phyloP scores from a whole-genome alignment of 75 land plant genomes.

The Pinus albicaulis region DNA sequence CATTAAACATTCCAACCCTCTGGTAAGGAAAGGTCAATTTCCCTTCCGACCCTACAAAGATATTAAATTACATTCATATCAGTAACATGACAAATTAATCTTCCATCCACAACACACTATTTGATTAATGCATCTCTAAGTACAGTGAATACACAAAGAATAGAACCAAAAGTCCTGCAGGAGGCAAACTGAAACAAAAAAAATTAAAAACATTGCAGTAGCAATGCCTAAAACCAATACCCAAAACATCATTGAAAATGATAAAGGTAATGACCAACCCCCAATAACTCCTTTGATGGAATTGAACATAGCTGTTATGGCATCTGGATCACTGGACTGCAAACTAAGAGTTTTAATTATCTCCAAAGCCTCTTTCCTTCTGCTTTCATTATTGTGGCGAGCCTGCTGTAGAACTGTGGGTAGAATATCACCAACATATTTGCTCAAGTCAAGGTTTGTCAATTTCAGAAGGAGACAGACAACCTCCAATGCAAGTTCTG shows the following conservation, averaged over 20 bases:
- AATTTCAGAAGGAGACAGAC: conserved; percentile 59
- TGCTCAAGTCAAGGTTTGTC: conserved; percentile 83
- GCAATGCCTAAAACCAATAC: not conserved
- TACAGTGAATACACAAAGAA: not conserved
- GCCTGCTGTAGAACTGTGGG: conserved; percentile 81
- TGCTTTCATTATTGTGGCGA: conserved; percentile 81
- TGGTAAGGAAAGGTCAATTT: conserved; percentile 85
- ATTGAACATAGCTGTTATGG: conserved; percentile 67
- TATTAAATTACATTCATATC: not conserved
- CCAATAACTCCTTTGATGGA: conserved; percentile 72
- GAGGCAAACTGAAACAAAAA: not conserved
- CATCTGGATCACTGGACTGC: conserved; percentile 95
- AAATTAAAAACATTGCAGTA: not conserved
- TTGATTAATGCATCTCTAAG: not conserved
- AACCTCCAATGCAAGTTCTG: conserved; percentile 89
- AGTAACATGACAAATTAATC: not conserved
- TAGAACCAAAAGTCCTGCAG: not conserved
- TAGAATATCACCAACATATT: conserved; percentile 78
- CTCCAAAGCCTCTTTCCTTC: conserved; percentile 62
- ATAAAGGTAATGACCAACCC: conserved; percentile 33
- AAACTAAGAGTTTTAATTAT: conserved; percentile 53
- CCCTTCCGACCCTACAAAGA: conserved; percentile 88
- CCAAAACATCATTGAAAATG: not conserved
- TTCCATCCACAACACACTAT: not conserved
- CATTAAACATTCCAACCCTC: conserved; percentile 79